These are phyloP conservation scores for Debaryomyces sp. DNA, from an alignment of 1,139 yeast genomes.

Conservation along the genomic window DNA sequence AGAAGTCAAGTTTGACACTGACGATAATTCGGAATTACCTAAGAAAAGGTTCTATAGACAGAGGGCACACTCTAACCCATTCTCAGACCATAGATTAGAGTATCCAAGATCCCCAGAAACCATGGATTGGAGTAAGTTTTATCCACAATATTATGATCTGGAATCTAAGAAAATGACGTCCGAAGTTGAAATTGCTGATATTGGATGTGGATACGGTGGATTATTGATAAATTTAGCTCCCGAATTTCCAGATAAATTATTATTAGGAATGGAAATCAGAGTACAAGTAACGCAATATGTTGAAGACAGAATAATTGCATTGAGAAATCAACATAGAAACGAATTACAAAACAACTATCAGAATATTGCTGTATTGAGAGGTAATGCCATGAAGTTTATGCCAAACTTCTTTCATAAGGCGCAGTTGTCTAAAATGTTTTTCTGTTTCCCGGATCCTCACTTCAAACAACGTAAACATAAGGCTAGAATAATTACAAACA, in stretches of 20 bases:
- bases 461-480: conserved; percentile 96
- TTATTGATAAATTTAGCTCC: conserved; percentile 79
- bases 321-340: conserved; percentile 59
- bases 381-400: conserved; percentile 95
- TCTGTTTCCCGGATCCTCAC: conserved; percentile 99
- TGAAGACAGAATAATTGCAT: conserved; percentile 90
- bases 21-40: conserved; percentile 53
- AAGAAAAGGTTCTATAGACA: conserved; percentile 91
- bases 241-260: conserved; percentile 68
- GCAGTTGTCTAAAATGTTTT: conserved; percentile 87
- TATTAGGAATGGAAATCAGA: conserved; percentile 95
- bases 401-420: conserved; percentile 89
- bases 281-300: conserved; percentile 97
- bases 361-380: conserved; percentile 88
- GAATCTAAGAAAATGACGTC: conserved; percentile 45
- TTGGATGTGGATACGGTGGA: conserved; percentile 99
- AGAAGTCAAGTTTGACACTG: conserved; percentile 29
- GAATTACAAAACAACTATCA: conserved; percentile 50
- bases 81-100: conserved; percentile 89
- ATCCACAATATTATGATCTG: conserved; percentile 59
- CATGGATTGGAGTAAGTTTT: conserved; percentile 86
- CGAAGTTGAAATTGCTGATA: conserved; percentile 87
- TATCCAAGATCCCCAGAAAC: conserved; percentile 79
- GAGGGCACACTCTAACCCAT: conserved; percentile 97
- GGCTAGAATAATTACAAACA: conserved; percentile 91